phyloP scores from a whole-genome alignment of 768 basidiomycete genomes.

The Psilocybe sp. region DNA sequence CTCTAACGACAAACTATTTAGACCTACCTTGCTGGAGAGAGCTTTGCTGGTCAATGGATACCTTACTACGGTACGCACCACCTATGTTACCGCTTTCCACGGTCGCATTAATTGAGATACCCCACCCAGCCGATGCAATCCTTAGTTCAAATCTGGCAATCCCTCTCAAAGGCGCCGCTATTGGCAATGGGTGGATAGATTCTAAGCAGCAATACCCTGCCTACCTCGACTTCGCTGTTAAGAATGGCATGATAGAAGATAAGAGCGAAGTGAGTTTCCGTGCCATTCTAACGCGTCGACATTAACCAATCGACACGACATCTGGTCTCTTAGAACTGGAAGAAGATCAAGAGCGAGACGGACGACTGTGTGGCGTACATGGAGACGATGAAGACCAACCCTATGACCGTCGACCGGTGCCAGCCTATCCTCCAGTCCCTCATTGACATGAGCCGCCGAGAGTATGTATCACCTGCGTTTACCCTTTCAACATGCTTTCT shows the following conservation, averaged over 20 bases:
- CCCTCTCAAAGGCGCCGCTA: slow-evolving; percentile 76
- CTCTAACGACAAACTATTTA: slow-evolving; percentile 26
- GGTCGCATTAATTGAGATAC: slow-evolving; percentile 1
- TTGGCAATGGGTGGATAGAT: slow-evolving; percentile 99
- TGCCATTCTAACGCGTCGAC: neutral
- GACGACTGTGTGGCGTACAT: slow-evolving; percentile 56
- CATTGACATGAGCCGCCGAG: slow-evolving; percentile 37
- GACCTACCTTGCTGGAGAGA: slow-evolving; percentile 97
- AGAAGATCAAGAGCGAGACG: slow-evolving; percentile 50
- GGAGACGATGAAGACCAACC: slow-evolving; percentile 49
- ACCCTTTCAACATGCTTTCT: neutral
- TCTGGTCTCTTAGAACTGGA: slow-evolving; percentile 51
- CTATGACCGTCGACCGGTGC: slow-evolving; percentile 57
- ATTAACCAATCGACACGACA: neutral
- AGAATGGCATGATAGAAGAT: slow-evolving; percentile 73
- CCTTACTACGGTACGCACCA: slow-evolving; percentile 78
- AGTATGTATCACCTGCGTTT: slow-evolving; percentile 23
- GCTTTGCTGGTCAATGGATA: slow-evolving; percentile 96
- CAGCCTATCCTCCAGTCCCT: slow-evolving; percentile 50
- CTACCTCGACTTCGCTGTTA: slow-evolving; percentile 82
- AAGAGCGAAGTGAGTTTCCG: slow-evolving; percentile 55
- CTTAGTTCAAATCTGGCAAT: slow-evolving; percentile 57
- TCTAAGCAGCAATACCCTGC: slow-evolving; percentile 83
- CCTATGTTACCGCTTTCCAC: neutral
- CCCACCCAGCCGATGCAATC: slow-evolving; percentile 66